These are phyloP conservation scores for Solanum sejunctum DNA, from an alignment of 257 asterid species.

Conservation along the genomic window DNA sequence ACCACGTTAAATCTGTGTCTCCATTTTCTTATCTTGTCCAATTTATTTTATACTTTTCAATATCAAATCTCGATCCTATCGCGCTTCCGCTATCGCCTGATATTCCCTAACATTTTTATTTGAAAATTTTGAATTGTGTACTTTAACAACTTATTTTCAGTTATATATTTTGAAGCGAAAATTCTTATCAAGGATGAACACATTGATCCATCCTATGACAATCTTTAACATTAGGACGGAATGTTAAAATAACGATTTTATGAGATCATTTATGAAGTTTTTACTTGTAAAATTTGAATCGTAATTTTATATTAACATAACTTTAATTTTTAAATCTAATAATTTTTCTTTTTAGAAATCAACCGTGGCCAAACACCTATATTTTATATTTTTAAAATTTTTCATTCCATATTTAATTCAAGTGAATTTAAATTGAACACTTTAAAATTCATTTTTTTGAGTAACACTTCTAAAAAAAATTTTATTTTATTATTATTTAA, in stretches of 20 bases:
- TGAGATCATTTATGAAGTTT: background rate
- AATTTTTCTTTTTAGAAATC: background rate
- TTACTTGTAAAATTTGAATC: background rate
- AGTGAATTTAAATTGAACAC: background rate
- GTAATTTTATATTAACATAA: background rate
- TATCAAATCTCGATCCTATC: too few relatives aligned
- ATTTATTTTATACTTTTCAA: too few relatives aligned
- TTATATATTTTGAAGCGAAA: background rate
- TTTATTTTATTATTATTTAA: background rate
- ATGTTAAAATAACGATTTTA: background rate
- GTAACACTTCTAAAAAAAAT: background rate
- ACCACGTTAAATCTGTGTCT: too few relatives aligned
- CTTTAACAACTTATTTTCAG: background rate
- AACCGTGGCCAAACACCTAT: background rate
- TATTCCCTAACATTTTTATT: too few relatives aligned
- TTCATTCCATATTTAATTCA: too few relatives aligned
- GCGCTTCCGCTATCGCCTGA: too few relatives aligned
- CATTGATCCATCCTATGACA: background rate
- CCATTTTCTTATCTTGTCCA: too few relatives aligned
- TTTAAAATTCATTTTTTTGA: background rate
- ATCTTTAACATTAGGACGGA: background rate
- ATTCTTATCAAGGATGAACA: background rate
- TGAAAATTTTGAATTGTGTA: background rate
- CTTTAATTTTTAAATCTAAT: background rate
- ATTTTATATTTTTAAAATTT: too few relatives aligned